Conservation (phyloP, 495 filamentous ascomycete genomes). For the Aspergillus nidulans region DNA sequence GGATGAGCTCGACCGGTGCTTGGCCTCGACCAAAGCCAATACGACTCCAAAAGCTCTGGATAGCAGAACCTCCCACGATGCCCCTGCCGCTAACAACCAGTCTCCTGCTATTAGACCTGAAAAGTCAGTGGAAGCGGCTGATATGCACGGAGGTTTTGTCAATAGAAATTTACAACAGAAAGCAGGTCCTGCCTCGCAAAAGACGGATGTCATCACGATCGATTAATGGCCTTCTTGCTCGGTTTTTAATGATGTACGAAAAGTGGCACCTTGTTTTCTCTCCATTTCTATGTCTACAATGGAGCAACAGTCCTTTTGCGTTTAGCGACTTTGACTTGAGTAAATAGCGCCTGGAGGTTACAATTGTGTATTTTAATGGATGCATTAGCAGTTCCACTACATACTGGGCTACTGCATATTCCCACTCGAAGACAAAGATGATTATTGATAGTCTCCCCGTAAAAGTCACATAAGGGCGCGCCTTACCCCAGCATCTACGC, state of each 20-base stretch:
- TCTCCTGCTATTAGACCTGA: background rate
- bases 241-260: background rate
- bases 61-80: background rate
- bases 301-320: background rate
- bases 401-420: background rate
- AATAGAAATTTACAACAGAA: constrained; percentile 14
- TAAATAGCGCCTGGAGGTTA: background rate
- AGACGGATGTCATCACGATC: constrained; percentile 38
- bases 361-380: background rate
- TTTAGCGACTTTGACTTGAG: constrained; percentile 5
- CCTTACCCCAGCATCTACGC: too few species aligned
- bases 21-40: constrained; percentile 8
- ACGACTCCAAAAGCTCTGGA: background rate
- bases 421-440: background rate
- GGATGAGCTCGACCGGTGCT: constrained; percentile 28
- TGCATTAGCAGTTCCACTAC: background rate
- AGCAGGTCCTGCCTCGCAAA: constrained; percentile 5
- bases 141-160: background rate
- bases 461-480: too few species aligned
- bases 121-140: background rate
- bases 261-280: background rate
- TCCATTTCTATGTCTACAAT: background rate
- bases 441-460: too few species aligned
- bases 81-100: background rate
- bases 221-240: constrained; percentile 18